A percentile compares a stretch with the other conserved stretches of the same genome.
These are phyloP conservation scores for Olyra latifolia DNA, from an alignment of 176 grass and related monocot genomes.

Conservation along the genomic window DNA sequence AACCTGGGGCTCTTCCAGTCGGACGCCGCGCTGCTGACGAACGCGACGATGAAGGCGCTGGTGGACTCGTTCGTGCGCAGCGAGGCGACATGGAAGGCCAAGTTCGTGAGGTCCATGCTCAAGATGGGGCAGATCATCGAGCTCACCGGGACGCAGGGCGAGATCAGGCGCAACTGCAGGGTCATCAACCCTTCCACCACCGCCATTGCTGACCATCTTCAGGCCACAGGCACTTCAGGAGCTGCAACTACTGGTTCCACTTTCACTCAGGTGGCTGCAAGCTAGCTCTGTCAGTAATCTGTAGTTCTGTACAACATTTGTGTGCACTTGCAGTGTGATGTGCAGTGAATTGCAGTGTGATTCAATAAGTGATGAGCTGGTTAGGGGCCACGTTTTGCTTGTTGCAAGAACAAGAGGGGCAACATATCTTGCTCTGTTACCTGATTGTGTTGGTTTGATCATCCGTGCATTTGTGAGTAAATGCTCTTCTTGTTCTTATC, in stretches of 20 bases:
- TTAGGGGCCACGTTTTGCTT: background rate
- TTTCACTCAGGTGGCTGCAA: constrained; percentile 12
- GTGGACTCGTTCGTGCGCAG: constrained; percentile 50
- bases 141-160: constrained; percentile 48
- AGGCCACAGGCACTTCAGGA: background rate
- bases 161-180: constrained; percentile 60
- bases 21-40: constrained; percentile 39
- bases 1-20: constrained; percentile 55
- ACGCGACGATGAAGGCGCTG: constrained; percentile 35
- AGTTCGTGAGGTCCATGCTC: constrained; percentile 57
- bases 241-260: too few relatives aligned
- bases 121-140: constrained; percentile 68
- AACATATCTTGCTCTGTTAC: background rate
- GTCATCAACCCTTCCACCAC: constrained; percentile 31
- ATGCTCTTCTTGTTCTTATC: background rate
- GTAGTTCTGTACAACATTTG: background rate
- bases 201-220: background rate
- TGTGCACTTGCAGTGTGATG: background rate
- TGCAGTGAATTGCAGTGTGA: background rate
- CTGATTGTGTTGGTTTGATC: background rate
- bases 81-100: constrained; percentile 28
- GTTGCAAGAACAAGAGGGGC: background rate
- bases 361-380: constrained; percentile 18
- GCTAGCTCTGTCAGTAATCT: background rate
- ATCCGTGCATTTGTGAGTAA: background rate